Evolutionary conservation across 345 rosid genomes (phyloP), one percentile per base, ranked within the genome.

Genomic region (Firmiana major): DNA sequence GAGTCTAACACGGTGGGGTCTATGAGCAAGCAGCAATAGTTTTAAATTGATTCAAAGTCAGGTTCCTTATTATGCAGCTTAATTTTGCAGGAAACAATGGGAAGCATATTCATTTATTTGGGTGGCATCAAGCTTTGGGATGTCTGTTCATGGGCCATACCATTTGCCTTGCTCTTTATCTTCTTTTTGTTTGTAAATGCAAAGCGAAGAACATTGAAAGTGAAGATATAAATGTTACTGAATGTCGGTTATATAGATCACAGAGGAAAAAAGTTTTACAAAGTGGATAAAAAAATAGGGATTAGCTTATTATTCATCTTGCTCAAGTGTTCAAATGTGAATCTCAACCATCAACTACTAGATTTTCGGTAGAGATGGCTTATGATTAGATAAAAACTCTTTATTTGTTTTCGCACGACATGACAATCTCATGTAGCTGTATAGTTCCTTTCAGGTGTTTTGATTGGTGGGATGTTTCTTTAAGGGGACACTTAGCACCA

Each of bases 161-260:
- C 86, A 21, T 22, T 89, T 69, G 46, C 83, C 22, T 80, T 89
- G 63, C 80, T 87, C 63, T 17, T 82, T 38, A 75, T 89, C 78
- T 66, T 84, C 59, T 73, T 80, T 77, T 74, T 89, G 21, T 86
- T 75, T 90, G 88, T 90, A 88, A 93, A 85, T 75, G 87, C 90
- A 42, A 87, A 89, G 81, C 87, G 95, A 83, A 88, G 86, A 87
- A 89, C 79, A 85, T 88, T 85, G 9, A 93, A 91, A 86, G 80
- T 91, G 77, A 93, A 94, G 86, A 85, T 92, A 84, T 92, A 74
- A 48, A 78, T 74, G 9, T 75, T 24, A 45, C 67, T 55, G 21
- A 76, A 60, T 24, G 49, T 83, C 36, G 64, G 64, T 70, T 78
- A 43, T 74, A 82, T 58, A 77, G 59, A 77, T 68, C 83, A 76